Evolutionary conservation across 2,329 filamentous ascomycete genomes (phyloP).

Genomic region (Exophiala sideris): DNA sequence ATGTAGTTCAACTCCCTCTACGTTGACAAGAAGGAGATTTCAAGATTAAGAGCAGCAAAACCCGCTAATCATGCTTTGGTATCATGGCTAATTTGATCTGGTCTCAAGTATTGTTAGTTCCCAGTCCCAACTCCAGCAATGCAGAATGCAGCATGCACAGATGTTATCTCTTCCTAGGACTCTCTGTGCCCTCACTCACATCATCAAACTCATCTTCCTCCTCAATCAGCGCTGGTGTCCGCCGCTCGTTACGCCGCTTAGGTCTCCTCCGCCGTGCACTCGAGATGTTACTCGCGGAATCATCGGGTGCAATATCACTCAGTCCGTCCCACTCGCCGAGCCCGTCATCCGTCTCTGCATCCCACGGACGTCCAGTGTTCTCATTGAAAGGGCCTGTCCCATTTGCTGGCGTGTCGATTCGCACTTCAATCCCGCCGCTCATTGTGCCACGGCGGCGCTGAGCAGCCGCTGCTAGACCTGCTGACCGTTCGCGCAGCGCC

Average conservation of each 20-base stretch:
- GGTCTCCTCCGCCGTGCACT: slow-evolving; percentile 42
- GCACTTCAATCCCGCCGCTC: slow-evolving; percentile 35
- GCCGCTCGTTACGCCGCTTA: slow-evolving; percentile 46
- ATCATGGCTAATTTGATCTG: too few species aligned
- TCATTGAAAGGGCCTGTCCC: slow-evolving; percentile 7
- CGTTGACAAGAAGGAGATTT: too few species aligned
- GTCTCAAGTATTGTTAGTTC: too few species aligned
- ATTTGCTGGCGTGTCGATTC: slow-evolving; percentile 42
- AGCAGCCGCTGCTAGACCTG: slow-evolving; percentile 61
- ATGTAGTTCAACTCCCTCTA: too few species aligned
- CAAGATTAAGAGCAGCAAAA: too few species aligned
- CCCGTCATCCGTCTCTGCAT: slow-evolving; percentile 44
- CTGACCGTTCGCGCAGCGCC: slow-evolving; percentile 74
- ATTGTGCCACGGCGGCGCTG: slow-evolving; percentile 40
- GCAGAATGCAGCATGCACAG: too few species aligned
- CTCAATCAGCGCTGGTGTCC: slow-evolving; percentile 48
- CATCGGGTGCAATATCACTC: slow-evolving; percentile 46
- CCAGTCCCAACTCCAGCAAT: too few species aligned
- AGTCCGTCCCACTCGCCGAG: slow-evolving; percentile 42
- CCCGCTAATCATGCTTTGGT: too few species aligned
- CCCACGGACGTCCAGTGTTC: slow-evolving; percentile 32
- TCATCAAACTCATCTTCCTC: slow-evolving; percentile 45
- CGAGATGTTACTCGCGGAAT: slow-evolving; percentile 50
- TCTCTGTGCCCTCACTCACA: background rate
- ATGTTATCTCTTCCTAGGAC: too few species aligned